A percentile compares a stretch with the other conserved stretches of the same genome.
phyloP scores from a whole-genome alignment of 148 eudicot genomes.

The Rhododendron vialii region DNA sequence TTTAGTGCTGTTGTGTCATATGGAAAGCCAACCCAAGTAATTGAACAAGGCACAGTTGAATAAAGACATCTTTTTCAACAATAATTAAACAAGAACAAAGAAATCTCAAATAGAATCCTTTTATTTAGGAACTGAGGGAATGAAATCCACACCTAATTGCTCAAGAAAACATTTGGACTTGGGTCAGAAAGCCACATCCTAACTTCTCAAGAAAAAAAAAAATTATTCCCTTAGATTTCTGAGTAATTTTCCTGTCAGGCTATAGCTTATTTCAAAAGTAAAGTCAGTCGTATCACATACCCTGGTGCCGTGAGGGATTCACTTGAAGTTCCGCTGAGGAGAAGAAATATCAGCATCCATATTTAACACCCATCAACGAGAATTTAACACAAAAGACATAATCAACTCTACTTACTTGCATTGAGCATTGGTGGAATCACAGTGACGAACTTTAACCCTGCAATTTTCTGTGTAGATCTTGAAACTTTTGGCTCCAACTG shows the following conservation, averaged over 20 bases:
- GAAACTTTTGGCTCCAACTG: slow-evolving; percentile 29
- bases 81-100: neutral
- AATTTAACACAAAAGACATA: neutral
- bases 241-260: neutral
- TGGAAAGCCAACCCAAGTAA: neutral
- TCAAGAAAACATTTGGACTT: neutral
- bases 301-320: neutral
- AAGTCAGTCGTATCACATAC: neutral
- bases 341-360: neutral
- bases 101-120: neutral
- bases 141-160: neutral
- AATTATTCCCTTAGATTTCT: neutral
- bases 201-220: neutral
- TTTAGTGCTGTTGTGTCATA: neutral
- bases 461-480: slow-evolving; percentile 39
- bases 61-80: neutral
- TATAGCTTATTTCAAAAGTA: neutral
- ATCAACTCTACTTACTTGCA: slow-evolving; percentile 23
- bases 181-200: neutral
- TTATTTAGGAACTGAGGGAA: neutral
- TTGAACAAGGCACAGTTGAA: neutral
- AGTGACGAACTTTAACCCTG: slow-evolving; percentile 5
- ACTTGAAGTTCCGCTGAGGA: slow-evolving; percentile 1
- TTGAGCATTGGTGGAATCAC: slow-evolving; percentile 16
- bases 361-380: neutral